These are phyloP conservation scores for Aureobasidium sp. DNA, from an alignment of 2,329 filamentous ascomycete species.

Conservation along the genomic window DNA sequence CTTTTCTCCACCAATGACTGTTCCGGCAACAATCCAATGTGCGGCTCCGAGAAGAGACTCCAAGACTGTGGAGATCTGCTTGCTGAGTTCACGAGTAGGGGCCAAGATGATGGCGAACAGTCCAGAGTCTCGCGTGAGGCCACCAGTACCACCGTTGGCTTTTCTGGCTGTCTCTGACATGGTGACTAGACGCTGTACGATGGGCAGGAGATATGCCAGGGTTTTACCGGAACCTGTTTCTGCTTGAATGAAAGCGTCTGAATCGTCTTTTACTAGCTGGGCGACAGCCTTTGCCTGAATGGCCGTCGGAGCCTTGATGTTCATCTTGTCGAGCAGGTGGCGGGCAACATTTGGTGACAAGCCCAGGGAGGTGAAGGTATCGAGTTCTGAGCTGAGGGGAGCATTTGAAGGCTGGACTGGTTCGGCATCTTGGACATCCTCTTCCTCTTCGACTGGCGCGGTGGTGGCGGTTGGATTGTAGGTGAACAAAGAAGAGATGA, in stretches of 20 bases:
- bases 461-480: conserved; percentile 74
- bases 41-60: conserved; percentile 81
- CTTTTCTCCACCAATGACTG: conserved; percentile 66
- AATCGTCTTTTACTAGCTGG: conserved; percentile 70
- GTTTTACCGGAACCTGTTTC: conserved; percentile 98
- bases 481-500: conserved; percentile 88
- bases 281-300: conserved; percentile 88
- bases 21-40: conserved; percentile 89
- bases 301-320: conserved; percentile 82
- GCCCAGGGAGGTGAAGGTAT: conserved; percentile 79
- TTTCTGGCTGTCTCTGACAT: conserved; percentile 52
- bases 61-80: conserved; percentile 83
- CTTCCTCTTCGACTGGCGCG: conserved; percentile 42
- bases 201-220: conserved; percentile 85
- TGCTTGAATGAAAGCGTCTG: conserved; percentile 91
- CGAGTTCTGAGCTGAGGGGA: conserved; percentile 73
- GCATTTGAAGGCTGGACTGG: conserved; percentile 79
- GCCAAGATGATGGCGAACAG: conserved; percentile 91
- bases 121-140: conserved; percentile 75
- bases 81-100: conserved; percentile 87
- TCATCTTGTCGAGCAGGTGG: conserved; percentile 77
- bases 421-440: conserved; percentile 38
- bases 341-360: conserved; percentile 72
- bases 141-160: conserved; percentile 34
- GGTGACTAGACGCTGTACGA: conserved; percentile 79